Base-by-base conservation (phyloP, 1,284 basidiomycete genomes). In the Mycena sp. region DNA sequence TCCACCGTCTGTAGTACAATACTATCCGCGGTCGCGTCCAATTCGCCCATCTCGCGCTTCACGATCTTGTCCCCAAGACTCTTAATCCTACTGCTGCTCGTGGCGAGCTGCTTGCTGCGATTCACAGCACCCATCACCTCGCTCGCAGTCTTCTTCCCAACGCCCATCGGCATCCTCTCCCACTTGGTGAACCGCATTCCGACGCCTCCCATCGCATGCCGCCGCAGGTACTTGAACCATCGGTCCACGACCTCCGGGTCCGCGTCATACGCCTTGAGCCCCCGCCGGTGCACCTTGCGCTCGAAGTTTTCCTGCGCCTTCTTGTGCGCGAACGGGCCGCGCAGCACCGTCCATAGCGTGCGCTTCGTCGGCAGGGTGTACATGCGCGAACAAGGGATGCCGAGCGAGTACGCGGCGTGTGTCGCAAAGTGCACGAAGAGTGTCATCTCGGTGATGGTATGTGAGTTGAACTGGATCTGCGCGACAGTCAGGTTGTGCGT, bases 271-370 rank as follows among this genome's bases (percentile, higher is more conserved):
- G 96, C 91, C 78, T 96, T 96, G 80, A 99, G 89, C 23, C 85
- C 86, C 16, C 96, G 85, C 71, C 91, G 92, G 74, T 97, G 92
- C 58, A 92, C 91, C 71, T 83, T 85, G 30, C 94, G 81, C 78
- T 95, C 91, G 76, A 98, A 99, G 80, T 99, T 99, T 81, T 99
- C 96, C 78, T 98, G 96, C 21, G 87, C 84, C 79, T 98, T 98
- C 77, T 99, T 99, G 78, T 97, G 92, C 9, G 90, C 91, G 77
- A 99, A 99, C 4, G 96, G 96, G 4, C 88, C 87, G 44, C 91
- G 87, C 11, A 87, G 85, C 14, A 99, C 96, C 0, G 97, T 98
- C 89, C 93, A 95, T 10, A 98, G 80, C 9, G 86, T 84, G 25
- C 91, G 90, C 69, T 90, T 85, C 1, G 87, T 94, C 0, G 96